These are phyloP conservation scores for Gossypium davidsonii DNA, from an alignment of 441 rosid species.

Conservation along the genomic window DNA sequence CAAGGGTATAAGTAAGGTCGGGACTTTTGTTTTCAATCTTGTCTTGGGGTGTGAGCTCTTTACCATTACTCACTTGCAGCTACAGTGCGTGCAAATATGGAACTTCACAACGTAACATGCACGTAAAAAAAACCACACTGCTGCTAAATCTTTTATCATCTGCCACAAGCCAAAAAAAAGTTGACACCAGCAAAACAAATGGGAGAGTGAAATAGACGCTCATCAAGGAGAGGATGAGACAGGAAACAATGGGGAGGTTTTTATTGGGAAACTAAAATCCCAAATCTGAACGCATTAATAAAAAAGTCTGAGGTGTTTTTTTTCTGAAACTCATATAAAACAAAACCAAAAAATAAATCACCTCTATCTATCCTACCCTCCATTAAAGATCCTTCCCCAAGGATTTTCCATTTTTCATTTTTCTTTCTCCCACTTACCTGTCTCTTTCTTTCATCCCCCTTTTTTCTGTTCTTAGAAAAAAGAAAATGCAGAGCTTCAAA, in stretches of 20 bases:
- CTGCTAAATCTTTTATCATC: background rate
- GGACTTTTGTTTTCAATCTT: background rate
- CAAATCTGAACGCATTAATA: constrained; percentile 46
- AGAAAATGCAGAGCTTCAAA: constrained; percentile 71
- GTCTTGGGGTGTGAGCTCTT: constrained; percentile 11
- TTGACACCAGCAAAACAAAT: no score
- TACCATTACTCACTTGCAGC: constrained; percentile 3
- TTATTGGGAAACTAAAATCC: constrained; percentile 78
- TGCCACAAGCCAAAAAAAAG: no score
- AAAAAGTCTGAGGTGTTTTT: constrained; percentile 17
- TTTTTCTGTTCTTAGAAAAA: background rate
- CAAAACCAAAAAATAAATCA: background rate
- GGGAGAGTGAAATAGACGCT: constrained; percentile 31
- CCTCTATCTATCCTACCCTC: constrained; percentile 10
- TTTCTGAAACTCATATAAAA: background rate
- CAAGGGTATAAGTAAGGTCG: background rate
- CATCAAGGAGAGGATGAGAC: background rate
- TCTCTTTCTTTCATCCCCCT: constrained; percentile 5
- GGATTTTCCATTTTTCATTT: background rate
- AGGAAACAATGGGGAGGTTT: constrained; percentile 19
- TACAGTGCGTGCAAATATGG: background rate
- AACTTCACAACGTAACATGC: background rate
- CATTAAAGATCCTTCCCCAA: constrained; percentile 27
- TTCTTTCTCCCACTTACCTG: constrained; percentile 12
- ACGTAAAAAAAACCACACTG: background rate